Percentiles rank a stretch among this genome's conserved stretches.
phyloP scores from a whole-genome alignment of 352 stramenopile genomes.

The Pythium coloratum region DNA sequence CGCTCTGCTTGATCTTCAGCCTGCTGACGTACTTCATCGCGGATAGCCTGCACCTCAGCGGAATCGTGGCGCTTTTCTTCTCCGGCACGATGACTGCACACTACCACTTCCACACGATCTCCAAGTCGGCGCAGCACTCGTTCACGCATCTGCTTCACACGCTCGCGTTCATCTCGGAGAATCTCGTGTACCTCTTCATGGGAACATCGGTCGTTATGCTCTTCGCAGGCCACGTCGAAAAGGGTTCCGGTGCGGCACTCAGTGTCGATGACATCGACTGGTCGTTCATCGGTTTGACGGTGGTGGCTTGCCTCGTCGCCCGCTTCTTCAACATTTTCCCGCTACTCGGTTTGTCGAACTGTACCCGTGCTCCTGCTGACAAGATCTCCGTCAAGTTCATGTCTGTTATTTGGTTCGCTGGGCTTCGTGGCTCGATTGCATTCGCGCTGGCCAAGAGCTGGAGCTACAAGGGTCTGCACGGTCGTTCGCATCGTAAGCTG shows the following conservation, averaged over 20 bases:
- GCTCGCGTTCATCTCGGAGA: conserved; percentile 77
- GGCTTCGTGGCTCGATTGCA: conserved; percentile 92
- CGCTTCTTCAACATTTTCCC: conserved; percentile 83
- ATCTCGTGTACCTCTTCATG: conserved; percentile 88
- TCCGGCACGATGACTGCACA: conserved; percentile 88
- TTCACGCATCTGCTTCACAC: conserved; percentile 87
- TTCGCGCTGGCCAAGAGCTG: conserved; percentile 90
- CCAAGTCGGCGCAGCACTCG: conserved; percentile 74
- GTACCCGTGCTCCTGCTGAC: conserved; percentile 47
- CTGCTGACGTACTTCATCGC: conserved; percentile 85
- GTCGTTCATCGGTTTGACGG: conserved; percentile 77
- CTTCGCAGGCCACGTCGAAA: conserved; percentile 68
- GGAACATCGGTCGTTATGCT: conserved; percentile 84
- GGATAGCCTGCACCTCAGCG: conserved; percentile 78
- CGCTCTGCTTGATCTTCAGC: conserved; percentile 83
- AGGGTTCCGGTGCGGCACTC: conserved; percentile 54
- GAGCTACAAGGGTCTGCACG: conserved; percentile 72
- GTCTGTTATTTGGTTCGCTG: conserved; percentile 91
- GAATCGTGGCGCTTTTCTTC: conserved; percentile 95
- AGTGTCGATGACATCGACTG: conserved; percentile 80
- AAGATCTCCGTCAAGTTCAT: conserved; percentile 76
- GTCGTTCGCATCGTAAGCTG: conserved; percentile 69
- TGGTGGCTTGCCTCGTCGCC: conserved; percentile 64
- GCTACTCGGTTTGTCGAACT: conserved; percentile 73
- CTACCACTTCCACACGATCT: conserved; percentile 88